Base-by-base conservation (phyloP, 1,284 basidiomycete genomes). In the Pterulicium gracile region DNA sequence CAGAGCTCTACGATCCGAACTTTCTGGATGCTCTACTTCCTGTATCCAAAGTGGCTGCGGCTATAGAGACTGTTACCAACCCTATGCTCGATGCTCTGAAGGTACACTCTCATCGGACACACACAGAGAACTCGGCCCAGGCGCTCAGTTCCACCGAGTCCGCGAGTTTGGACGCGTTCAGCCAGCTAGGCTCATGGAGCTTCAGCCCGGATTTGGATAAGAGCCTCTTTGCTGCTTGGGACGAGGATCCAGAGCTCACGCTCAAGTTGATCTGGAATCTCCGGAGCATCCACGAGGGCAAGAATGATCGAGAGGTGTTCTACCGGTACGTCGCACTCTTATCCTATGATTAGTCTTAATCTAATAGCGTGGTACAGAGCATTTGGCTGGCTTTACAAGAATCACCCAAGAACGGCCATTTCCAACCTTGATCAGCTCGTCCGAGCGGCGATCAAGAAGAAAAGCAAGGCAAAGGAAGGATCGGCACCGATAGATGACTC, bases 371-470 rank as follows among this genome's bases (percentile, higher is more conserved):
- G 53, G 15, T 51, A 43, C 50, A 71, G 70, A n/a, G 71, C 73
- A 3, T 80, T 72, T 47, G 77, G 75, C 10, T 81, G 79, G 79
- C 63, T 81, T 2, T 78, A 73, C 52, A 60, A 75, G n/a, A 63
- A 77, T 15, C 78, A 81, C 47, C 79, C 78, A 1, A 70, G 77
- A 4, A 83, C 79, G 0, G 79, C 78, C 5, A 74, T 80, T 45
- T 53, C 58, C 15, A 83, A 82, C 52, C 67, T 81, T 4, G 64
- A 56, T 17, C 60, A 62, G 46, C 64, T 80, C 15, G 70, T 78
- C 41, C 59, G 68, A 7, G 74, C 71, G 0, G 62, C 72, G 14
- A 77, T 74, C 54, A 51, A 54, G 3, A 56, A 58, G 24, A 51
- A 55, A n/a, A 58, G 59, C 46, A 58, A 55, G 45, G 15, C 36